Evolutionary conservation across 805 yeast genomes (phyloP).

Genomic region (Saccharomyces jurei): DNA sequence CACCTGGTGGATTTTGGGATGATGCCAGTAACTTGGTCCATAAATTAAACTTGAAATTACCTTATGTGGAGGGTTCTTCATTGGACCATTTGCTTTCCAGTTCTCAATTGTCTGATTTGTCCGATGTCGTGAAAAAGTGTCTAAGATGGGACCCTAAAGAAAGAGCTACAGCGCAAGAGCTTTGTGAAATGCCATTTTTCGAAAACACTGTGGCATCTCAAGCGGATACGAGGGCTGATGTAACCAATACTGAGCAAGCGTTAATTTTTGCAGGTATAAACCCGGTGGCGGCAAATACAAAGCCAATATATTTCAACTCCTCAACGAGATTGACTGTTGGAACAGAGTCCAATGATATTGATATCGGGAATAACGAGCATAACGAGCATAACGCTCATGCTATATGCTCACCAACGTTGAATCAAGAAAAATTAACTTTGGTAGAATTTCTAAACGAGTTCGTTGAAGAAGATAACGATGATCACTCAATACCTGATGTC

Average conservation of each 20-base stretch:
- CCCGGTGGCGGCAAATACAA: constrained; percentile 1
- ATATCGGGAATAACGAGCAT: not conserved
- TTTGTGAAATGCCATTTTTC: constrained; percentile 50
- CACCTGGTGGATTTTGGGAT: constrained; percentile 70
- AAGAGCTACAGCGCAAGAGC: constrained; percentile 44
- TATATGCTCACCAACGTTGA: not conserved
- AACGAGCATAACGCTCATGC: not conserved
- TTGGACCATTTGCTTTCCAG: constrained; percentile 40
- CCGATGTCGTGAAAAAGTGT: constrained; percentile 37
- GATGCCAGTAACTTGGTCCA: constrained; percentile 48
- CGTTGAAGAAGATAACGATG: constrained; percentile 2
- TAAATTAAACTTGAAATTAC: constrained; percentile 49
- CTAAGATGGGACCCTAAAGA: constrained; percentile 71
- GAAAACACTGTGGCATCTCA: constrained; percentile 31
- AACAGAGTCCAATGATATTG: not conserved
- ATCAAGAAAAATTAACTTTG: constrained; percentile 3
- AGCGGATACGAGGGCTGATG: constrained; percentile 1
- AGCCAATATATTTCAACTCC: constrained; percentile 11
- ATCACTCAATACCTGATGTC: not conserved
- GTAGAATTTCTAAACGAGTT: constrained; percentile 3
- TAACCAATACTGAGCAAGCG: constrained; percentile 20
- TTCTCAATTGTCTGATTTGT: constrained; percentile 33
- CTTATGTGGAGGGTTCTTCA: constrained; percentile 44
- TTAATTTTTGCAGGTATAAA: constrained; percentile 18
- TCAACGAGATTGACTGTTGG: not conserved